Percentiles rank a stretch among this genome's conserved stretches.
Evolutionary conservation across 1,139 yeast species (phyloP).

Genomic region (Sugiyamaella xylanicola): DNA sequence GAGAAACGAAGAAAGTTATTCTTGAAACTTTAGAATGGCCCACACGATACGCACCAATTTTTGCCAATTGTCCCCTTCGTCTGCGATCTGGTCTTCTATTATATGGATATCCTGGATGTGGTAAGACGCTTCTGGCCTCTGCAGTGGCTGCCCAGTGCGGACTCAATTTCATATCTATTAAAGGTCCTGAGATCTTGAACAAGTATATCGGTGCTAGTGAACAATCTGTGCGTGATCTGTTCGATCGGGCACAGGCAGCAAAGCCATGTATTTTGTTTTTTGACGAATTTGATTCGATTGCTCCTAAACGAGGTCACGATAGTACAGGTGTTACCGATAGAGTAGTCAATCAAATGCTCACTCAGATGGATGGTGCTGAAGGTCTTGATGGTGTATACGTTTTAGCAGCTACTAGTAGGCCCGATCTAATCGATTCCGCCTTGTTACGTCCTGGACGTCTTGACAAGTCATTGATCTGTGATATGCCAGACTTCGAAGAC

Average conservation of each 20-base stretch:
- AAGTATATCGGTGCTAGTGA: constrained; percentile 98
- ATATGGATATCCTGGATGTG: constrained; percentile 98
- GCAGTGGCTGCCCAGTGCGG: constrained; percentile 97
- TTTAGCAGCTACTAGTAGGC: constrained; percentile 93
- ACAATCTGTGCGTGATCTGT: constrained; percentile 88
- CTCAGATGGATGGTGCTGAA: constrained; percentile 99
- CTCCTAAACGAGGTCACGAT: constrained; percentile 97
- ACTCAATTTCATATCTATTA: constrained; percentile 85
- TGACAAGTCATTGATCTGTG: constrained; percentile 89
- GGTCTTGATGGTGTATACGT: constrained; percentile 97
- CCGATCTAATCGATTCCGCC: constrained; percentile 94
- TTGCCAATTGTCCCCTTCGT: constrained; percentile 82
- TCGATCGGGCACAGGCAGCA: constrained; percentile 92
- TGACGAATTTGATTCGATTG: constrained; percentile 92
- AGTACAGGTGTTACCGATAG: constrained; percentile 98
- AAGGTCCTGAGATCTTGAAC: constrained; percentile 95
- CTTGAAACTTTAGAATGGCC: constrained; percentile 97
- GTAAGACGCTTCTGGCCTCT: constrained; percentile 88
- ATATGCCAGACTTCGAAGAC: constrained; percentile 73
- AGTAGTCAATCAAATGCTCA: constrained; percentile 93
- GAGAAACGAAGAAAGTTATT: constrained; percentile 70
- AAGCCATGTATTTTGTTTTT: constrained; percentile 92
- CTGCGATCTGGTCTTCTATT: constrained; percentile 85
- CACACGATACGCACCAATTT: constrained; percentile 90
- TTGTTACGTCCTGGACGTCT: constrained; percentile 92